Evolutionary conservation across 179 eudicot species (phyloP), one percentile per base, ranked within the genome.

Genomic region (Amaranthus tricolor): DNA sequence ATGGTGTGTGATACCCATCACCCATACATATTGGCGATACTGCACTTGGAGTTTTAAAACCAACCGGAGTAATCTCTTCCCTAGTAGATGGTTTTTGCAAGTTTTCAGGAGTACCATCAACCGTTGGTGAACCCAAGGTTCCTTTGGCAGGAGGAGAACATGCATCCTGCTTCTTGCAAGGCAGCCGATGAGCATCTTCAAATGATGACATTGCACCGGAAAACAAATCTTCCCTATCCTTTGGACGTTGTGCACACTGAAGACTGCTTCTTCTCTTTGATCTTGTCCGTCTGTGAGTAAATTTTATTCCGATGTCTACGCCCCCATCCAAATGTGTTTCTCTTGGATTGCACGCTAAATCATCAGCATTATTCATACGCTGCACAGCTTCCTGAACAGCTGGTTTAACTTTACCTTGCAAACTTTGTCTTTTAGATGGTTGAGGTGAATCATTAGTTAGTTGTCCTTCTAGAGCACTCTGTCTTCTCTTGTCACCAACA

Each of bases 1-100:
- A 84, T 76, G 86, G 88, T 76, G 85, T 86, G 49, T 69, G 72
- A 85, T 88, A 90, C 68, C 87, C 93, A 49, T 92, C 92, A 20
- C 97, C 97, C 82, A 82, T 81, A 69, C 93, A 88, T 49, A 95
- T 73, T n/a, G 99, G 95, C 21, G 99, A 95, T 50, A 82, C 87
- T 50, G 78, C 78, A 76, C 63, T 80, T 67, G 93, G 88, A 60
- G 89, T 84, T 77, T 76, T 78, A 66, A 81, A 74, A 73, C 62
- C 80, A 60, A 60, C 63, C n/a, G 97, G 94, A 53, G 97, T 89
- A 51, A 61, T 72, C 80, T 79, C 82, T 49, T 71, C 77, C 50
- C 82, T 72, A 66, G 31, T 74, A 61, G 86, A 71, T 44, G 83
- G 67, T 57, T 78, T 78, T 61, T 50, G 60, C 75, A 62, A 55